Base-by-base conservation (phyloP, 495 filamentous ascomycete species). In the Aspergillus haitiensis region DNA sequence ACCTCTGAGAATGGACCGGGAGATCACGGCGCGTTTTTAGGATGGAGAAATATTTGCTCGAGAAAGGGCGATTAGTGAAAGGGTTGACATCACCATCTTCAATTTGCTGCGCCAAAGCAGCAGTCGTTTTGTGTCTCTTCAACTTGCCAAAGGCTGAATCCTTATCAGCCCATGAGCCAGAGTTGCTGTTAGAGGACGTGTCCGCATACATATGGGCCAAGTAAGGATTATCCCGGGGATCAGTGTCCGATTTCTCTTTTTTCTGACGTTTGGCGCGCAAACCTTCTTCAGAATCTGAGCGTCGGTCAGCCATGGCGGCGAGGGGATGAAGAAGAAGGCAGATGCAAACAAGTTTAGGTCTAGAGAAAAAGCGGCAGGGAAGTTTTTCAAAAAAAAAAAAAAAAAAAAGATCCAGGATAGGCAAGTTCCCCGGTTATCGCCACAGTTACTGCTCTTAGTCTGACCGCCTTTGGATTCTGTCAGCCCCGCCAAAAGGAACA, bases 1-100 rank as follows among this genome's bases (percentile, higher is more conserved):
- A 92, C 88, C 91, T 86, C 71, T 99, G 95, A 60, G 86, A 82
- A 71, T 93, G 85, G 31, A 99, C 93, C 16, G 95, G 95, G 44
- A 99, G 82, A 63, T 90, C 86, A 64, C 93, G 85, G 58, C 95
- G 83, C 52, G 81, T 82, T 75, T 93, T 82, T 62, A 98, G 74
- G 64, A 99, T 98, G 53, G 83, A 85, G 70, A 96, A 89, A 76
- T 99, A 99, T 67, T 86, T 85, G 53, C 83, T 80, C 32, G 92
- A 93, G 57, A 96, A 85, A 0, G 83, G 83, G 42, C 80, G 74
- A 45, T 84, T 83, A 50, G 82, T 98, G 82, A 96, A 95, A 5
- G 93, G 87, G 70, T 97, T 99, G 62, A 80, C 69, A 9, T 93
- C 88, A 13, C 86, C 85, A 80, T 96, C 84, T 74, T 99, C 95